A percentile compares a stretch with the other conserved stretches of the same genome.
phyloP scores from a whole-genome alignment of 768 basidiomycete genomes.

The Leccinum boreale region DNA sequence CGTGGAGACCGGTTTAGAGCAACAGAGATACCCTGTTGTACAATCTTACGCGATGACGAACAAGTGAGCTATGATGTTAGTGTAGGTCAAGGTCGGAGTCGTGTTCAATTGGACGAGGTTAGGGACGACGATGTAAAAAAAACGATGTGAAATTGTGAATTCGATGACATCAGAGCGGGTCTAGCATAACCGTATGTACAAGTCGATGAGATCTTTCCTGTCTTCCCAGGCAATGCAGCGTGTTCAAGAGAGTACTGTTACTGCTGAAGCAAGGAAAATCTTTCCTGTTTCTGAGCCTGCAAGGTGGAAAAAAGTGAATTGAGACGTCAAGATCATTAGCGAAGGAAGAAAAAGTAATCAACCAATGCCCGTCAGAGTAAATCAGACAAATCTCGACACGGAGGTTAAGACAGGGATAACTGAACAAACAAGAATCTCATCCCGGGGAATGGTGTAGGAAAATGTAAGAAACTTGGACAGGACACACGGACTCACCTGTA shows the following conservation, averaged over 20 bases:
- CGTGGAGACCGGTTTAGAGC: no score
- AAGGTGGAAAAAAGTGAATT: not conserved
- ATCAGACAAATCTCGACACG: constrained; percentile 17
- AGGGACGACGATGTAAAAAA: not conserved
- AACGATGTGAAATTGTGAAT: no score
- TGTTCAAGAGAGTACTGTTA: not conserved
- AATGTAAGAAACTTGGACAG: not conserved
- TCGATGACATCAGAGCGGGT: no score
- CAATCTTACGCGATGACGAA: not conserved
- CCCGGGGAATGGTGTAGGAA: not conserved
- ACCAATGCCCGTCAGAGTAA: not conserved
- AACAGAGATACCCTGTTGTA: not conserved
- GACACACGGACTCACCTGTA: not conserved
- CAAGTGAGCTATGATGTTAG: not conserved
- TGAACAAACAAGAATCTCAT: constrained; percentile 23
- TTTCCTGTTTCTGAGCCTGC: not conserved
- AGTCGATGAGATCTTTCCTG: not conserved
- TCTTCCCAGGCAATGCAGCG: not conserved
- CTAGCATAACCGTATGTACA: not conserved
- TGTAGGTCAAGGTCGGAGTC: not conserved
- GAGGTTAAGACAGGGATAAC: constrained; percentile 32
- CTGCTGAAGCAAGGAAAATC: not conserved
- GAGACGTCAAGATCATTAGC: not conserved
- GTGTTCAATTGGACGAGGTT: not conserved
- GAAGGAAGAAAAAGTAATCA: not conserved